Percentiles rank a stretch among this genome's conserved stretches.
These are phyloP conservation scores for Colletotrichum aenigma DNA, from an alignment of 2,329 filamentous ascomycete species.

Conservation along the genomic window DNA sequence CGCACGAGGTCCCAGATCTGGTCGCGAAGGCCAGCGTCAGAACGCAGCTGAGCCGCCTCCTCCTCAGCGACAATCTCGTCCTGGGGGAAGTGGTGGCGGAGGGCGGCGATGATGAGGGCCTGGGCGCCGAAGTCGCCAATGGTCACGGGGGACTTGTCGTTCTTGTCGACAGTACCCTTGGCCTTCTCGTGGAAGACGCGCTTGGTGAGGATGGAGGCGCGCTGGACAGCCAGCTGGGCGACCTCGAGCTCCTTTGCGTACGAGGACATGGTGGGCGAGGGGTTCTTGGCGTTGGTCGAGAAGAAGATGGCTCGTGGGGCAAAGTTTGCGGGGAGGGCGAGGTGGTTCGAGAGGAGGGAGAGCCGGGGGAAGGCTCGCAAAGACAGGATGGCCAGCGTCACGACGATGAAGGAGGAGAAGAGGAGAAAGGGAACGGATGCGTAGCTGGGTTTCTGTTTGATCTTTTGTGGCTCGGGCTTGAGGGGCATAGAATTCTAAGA, in stretches of 20 bases:
- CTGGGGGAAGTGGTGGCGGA: slow-evolving; percentile 85
- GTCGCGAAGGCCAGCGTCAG: slow-evolving; percentile 68
- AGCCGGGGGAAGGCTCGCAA: slow-evolving; percentile 23
- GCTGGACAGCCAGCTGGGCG: slow-evolving; percentile 87
- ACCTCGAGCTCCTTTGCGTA: slow-evolving; percentile 83
- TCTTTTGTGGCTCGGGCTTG: not conserved
- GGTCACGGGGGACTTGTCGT: slow-evolving; percentile 95
- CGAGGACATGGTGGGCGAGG: slow-evolving; percentile 35
- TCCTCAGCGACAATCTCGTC: slow-evolving; percentile 96
- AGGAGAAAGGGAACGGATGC: slow-evolving; percentile 3
- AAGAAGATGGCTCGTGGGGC: slow-evolving; percentile 23
- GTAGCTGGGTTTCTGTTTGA: not conserved
- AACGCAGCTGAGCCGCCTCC: slow-evolving; percentile 80
- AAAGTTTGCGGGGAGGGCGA: not conserved
- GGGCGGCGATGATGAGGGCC: slow-evolving; percentile 90
- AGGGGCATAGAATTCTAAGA: slow-evolving; percentile 12
- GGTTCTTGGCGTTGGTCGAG: slow-evolving; percentile 8
- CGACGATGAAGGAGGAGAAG: slow-evolving; percentile 12
- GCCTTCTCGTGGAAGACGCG: slow-evolving; percentile 76
- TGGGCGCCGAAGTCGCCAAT: slow-evolving; percentile 98
- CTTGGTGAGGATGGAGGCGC: slow-evolving; percentile 63
- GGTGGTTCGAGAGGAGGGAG: slow-evolving; percentile 24
- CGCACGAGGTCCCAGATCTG: slow-evolving; percentile 85
- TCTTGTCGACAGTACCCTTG: slow-evolving; percentile 93
- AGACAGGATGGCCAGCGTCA: slow-evolving; percentile 22